Conservation (phyloP, 2,329 filamentous ascomycete genomes). For the Setomelanomma holmii region DNA sequence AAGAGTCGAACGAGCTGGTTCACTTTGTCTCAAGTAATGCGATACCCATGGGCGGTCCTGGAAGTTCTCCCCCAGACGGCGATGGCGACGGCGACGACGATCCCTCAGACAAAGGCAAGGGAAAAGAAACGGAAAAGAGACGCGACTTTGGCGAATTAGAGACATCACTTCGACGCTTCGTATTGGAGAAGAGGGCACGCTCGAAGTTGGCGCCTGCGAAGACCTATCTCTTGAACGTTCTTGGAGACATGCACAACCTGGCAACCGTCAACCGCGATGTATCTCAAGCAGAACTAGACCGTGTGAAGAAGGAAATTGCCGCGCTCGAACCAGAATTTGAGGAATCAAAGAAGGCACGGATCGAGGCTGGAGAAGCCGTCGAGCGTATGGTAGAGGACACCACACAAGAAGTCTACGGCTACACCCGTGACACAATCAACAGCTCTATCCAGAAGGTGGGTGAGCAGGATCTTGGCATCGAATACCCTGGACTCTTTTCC, state of each 20-base stretch:
- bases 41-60: slow-evolving; percentile 70
- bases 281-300: slow-evolving; percentile 81
- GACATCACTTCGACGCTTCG: slow-evolving; percentile 86
- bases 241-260: slow-evolving; percentile 83
- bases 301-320: slow-evolving; percentile 79
- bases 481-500: slow-evolving; percentile 83
- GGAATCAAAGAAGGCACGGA: slow-evolving; percentile 78
- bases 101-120: slow-evolving; percentile 66
- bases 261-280: slow-evolving; percentile 88
- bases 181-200: slow-evolving; percentile 91
- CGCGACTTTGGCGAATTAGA: slow-evolving; percentile 91
- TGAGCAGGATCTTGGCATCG: slow-evolving; percentile 78
- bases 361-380: slow-evolving; percentile 80
- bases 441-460: slow-evolving; percentile 79
- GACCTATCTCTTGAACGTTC: slow-evolving; percentile 92
- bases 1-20: slow-evolving; percentile 89
- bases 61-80: slow-evolving; percentile 42
- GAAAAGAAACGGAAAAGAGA: slow-evolving; percentile 77
- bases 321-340: slow-evolving; percentile 87
- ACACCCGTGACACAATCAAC: slow-evolving; percentile 78
- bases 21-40: slow-evolving; percentile 99
- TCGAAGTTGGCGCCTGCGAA: slow-evolving; percentile 96
- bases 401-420: slow-evolving; percentile 83
- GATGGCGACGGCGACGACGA: slow-evolving; percentile 51
- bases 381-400: slow-evolving; percentile 84